These are phyloP conservation scores for Raphanus hybrid DNA, from an alignment of 441 rosid species.

Conservation along the genomic window DNA sequence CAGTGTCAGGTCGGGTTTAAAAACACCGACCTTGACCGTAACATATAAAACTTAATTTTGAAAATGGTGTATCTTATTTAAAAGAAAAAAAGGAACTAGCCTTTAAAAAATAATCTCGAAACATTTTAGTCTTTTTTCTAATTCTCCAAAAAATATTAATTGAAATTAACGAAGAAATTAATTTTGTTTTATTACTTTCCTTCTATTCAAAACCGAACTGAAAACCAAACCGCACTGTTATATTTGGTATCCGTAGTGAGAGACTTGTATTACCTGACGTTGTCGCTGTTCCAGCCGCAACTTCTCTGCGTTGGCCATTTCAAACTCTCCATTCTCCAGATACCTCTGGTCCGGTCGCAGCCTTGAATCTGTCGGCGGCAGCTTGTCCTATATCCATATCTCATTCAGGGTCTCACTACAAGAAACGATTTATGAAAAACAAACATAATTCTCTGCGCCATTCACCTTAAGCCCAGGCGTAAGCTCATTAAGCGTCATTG, in stretches of 20 bases:
- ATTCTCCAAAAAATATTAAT: not conserved
- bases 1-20: too few species aligned
- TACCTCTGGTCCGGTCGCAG: slow-evolving; percentile 65
- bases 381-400: slow-evolving; percentile 47
- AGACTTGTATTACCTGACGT: slow-evolving; percentile 48
- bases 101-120: not conserved
- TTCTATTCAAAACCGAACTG: not conserved
- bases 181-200: not conserved
- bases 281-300: slow-evolving; percentile 65
- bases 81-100: not conserved
- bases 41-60: not conserved
- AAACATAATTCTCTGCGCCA: slow-evolving; percentile 10
- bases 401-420: not conserved
- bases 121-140: not conserved
- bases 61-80: not conserved
- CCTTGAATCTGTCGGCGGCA: slow-evolving; percentile 74
- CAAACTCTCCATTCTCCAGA: slow-evolving; percentile 62
- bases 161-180: not conserved
- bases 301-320: slow-evolving; percentile 68
- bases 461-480: slow-evolving; percentile 60
- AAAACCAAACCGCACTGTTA: not conserved
- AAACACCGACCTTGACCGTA: not conserved
- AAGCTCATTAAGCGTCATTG: slow-evolving; percentile 64
- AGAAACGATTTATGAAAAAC: not conserved
- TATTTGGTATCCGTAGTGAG: not conserved